Evolutionary conservation across 2,329 filamentous ascomycete species (phyloP).

Genomic region (Calonectria pseudoreteaudii): DNA sequence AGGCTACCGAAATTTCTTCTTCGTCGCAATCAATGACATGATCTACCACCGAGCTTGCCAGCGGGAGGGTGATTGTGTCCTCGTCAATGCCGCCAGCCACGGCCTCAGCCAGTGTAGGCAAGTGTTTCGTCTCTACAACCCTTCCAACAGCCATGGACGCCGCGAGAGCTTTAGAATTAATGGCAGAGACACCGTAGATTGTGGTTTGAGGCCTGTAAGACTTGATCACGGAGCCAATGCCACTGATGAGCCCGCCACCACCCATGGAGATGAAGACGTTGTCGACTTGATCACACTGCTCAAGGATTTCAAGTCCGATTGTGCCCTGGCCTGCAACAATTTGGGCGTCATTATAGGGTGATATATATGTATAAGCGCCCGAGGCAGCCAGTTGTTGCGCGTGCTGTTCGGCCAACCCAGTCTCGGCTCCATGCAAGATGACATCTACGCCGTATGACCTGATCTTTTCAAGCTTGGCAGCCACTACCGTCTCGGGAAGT

Average conservation of each 20-base stretch:
- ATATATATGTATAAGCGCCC: not conserved
- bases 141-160: not conserved
- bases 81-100: not conserved
- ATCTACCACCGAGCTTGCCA: not conserved
- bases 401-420: not conserved
- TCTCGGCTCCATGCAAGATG: not conserved
- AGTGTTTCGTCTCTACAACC: not conserved
- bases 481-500: not conserved
- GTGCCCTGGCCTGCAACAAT: not conserved
- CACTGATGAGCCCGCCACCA: not conserved
- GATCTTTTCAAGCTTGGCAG: constrained; percentile 1
- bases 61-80: not conserved
- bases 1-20: not conserved
- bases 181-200: not conserved
- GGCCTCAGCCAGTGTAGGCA: not conserved
- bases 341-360: not conserved
- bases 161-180: not conserved
- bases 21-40: not conserved
- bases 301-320: not conserved
- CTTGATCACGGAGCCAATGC: not conserved
- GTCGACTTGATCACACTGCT: not conserved
- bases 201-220: not conserved
- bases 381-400: not conserved
- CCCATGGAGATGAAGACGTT: constrained; percentile 4
- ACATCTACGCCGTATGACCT: not conserved